Evolutionary conservation across 2,329 filamentous ascomycete species (phyloP).

Genomic region (Paramyrothecium roridum): DNA sequence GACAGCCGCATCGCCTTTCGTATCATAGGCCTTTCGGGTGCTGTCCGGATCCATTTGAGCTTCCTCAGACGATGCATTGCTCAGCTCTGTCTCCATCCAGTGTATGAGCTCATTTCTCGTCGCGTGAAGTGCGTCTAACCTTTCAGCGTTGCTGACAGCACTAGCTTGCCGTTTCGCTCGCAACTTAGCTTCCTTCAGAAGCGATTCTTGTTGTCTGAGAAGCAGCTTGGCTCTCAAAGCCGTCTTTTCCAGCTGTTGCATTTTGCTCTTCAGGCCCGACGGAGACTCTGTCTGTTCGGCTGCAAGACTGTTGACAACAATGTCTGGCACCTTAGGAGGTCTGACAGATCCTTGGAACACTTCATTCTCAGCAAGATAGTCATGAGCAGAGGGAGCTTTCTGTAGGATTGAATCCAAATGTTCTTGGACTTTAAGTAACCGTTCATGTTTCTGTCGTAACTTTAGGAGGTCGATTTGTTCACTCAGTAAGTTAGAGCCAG

Average conservation of each 20-base stretch:
- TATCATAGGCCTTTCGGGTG: neutral
- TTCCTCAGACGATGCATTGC: conserved; percentile 42
- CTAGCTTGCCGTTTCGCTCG: conserved; percentile 31
- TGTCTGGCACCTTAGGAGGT: conserved; percentile 49
- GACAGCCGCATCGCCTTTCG: neutral
- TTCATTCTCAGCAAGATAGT: conserved; percentile 46
- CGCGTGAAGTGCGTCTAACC: conserved; percentile 49
- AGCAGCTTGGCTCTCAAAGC: conserved; percentile 56
- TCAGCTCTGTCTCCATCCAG: conserved; percentile 63
- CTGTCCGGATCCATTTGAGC: conserved; percentile 14
- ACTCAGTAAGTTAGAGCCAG: conserved; percentile 29
- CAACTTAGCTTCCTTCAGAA: conserved; percentile 45
- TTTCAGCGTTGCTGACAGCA: conserved; percentile 32
- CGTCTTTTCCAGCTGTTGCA: conserved; percentile 54
- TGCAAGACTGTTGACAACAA: conserved; percentile 48
- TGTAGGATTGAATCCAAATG: conserved; percentile 48
- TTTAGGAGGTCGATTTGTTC: conserved; percentile 50
- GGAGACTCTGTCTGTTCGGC: conserved; percentile 34
- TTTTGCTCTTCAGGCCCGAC: conserved; percentile 42
- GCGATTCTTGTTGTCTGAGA: conserved; percentile 53
- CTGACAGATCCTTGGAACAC: conserved; percentile 41
- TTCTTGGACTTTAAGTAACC: conserved; percentile 46
- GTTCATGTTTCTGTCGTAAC: conserved; percentile 48
- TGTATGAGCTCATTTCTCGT: conserved; percentile 59
- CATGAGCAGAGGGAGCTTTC: conserved; percentile 47